These are phyloP conservation scores for Alternaria dauci DNA, from an alignment of 2,329 filamentous ascomycete species.

Conservation along the genomic window DNA sequence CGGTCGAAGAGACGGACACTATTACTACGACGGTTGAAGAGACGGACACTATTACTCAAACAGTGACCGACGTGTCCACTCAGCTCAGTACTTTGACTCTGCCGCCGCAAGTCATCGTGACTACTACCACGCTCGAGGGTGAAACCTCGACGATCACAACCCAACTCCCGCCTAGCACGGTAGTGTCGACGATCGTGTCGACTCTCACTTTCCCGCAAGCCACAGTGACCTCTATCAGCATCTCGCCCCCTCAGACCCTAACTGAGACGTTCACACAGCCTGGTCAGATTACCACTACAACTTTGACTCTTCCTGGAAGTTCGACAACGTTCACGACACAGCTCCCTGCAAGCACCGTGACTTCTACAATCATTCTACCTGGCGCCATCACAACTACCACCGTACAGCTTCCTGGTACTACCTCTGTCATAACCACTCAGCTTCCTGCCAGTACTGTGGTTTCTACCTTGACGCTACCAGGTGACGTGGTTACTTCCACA, in stretches of 20 bases:
- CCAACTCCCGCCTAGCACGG: constrained; percentile 23
- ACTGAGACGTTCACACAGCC: constrained; percentile 17
- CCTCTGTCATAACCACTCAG: constrained; percentile 9
- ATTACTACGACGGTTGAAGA: constrained; percentile 7
- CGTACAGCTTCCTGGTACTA: constrained; percentile 10
- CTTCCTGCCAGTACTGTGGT: constrained; percentile 15
- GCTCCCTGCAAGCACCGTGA: constrained; percentile 13
- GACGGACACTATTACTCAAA: constrained; percentile 16
- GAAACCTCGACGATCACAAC: constrained; percentile 24
- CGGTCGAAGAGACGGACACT: constrained; percentile 13
- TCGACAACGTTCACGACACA: constrained; percentile 12
- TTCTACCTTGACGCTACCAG: constrained; percentile 24
- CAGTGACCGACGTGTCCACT: constrained; percentile 28
- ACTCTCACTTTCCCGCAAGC: constrained; percentile 25
- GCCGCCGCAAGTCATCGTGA: constrained; percentile 21
- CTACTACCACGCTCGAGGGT: constrained; percentile 30
- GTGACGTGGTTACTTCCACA: constrained; percentile 28
- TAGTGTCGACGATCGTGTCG: constrained; percentile 31
- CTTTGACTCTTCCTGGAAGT: constrained; percentile 10
- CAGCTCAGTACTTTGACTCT: constrained; percentile 30
- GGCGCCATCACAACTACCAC: constrained; percentile 29
- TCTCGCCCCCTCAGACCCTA: constrained; percentile 14
- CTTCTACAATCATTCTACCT: constrained; percentile 25
- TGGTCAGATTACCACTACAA: constrained; percentile 13
- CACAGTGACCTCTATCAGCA: constrained; percentile 13